These are phyloP conservation scores for Schwanniomyces polymorphus DNA, from an alignment of 805 yeast species.

Conservation along the genomic window DNA sequence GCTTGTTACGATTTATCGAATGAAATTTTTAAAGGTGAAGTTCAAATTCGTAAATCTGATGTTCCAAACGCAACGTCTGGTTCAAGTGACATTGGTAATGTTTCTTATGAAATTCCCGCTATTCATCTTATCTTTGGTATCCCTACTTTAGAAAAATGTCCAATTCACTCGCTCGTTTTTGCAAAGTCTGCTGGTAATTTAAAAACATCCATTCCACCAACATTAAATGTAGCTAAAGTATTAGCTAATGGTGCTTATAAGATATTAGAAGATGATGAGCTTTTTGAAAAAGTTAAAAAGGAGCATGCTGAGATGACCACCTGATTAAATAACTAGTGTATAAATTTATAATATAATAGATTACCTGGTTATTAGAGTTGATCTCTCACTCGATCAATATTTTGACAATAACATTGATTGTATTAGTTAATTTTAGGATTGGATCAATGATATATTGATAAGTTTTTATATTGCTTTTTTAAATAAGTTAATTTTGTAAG, in stretches of 20 bases:
- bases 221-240: constrained; percentile 14
- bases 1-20: constrained; percentile 4
- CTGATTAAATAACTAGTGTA: neutral
- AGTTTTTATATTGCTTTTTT: too few species aligned
- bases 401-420: neutral
- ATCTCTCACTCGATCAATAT: too few species aligned
- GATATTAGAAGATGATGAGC: constrained; percentile 11
- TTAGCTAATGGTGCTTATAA: constrained; percentile 16
- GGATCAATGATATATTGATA: neutral
- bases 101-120: constrained; percentile 18
- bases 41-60: constrained; percentile 7
- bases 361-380: too few species aligned
- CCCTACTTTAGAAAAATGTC: constrained; percentile 14
- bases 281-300: neutral
- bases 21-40: neutral
- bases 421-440: neutral
- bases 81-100: constrained; percentile 21
- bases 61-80: constrained; percentile 13
- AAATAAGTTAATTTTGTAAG: neutral
- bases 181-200: constrained; percentile 10
- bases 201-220: constrained; percentile 10
- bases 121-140: constrained; percentile 13
- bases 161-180: constrained; percentile 17
- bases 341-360: neutral
- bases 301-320: neutral